A percentile compares a stretch with the other conserved stretches of the same genome.
Evolutionary conservation across 768 basidiomycete genomes (phyloP).

Genomic region (Roridomyces roridus): DNA sequence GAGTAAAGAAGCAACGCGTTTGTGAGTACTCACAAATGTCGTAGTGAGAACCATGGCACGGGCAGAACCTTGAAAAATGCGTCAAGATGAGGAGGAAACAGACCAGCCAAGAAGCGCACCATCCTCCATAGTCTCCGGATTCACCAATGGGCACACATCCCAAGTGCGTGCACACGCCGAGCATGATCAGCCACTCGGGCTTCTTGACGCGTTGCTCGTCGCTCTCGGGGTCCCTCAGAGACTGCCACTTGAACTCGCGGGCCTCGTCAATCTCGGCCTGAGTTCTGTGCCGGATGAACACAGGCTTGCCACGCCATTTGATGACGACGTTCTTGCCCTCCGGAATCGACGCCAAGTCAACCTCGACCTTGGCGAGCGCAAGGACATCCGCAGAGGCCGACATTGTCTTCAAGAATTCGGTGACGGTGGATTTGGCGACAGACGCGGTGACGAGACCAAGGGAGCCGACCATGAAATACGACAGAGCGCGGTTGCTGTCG

Average conservation of each 20-base stretch:
- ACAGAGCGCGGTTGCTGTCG: constrained; percentile 73
- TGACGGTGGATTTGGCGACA: constrained; percentile 90
- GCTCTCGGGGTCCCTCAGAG: constrained; percentile 88
- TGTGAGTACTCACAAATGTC: constrained; percentile 78
- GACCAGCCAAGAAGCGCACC: constrained; percentile 57
- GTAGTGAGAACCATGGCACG: constrained; percentile 98
- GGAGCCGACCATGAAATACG: constrained; percentile 91
- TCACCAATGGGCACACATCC: constrained; percentile 99
- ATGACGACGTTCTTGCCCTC: constrained; percentile 98
- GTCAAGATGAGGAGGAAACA: constrained; percentile 9
- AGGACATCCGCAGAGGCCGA: constrained; percentile 97
- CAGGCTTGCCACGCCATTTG: constrained; percentile 99
- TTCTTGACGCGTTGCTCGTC: constrained; percentile 91
- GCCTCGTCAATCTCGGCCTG: constrained; percentile 92
- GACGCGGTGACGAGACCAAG: constrained; percentile 94
- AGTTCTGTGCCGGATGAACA: constrained; percentile 98
- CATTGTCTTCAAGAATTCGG: constrained; percentile 96
- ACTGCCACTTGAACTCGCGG: constrained; percentile 81
- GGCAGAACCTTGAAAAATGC: constrained; percentile 75
- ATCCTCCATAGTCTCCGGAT: constrained; percentile 96
- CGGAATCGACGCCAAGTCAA: constrained; percentile 88
- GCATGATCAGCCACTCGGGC: constrained; percentile 95
- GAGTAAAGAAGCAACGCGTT: constrained; percentile 1
- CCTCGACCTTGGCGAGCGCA: constrained; percentile 97
- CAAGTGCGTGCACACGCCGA: constrained; percentile 95